phyloP scores from a whole-genome alignment of 2,329 filamentous ascomycete species.

The Aurifilum marmelostoma region DNA sequence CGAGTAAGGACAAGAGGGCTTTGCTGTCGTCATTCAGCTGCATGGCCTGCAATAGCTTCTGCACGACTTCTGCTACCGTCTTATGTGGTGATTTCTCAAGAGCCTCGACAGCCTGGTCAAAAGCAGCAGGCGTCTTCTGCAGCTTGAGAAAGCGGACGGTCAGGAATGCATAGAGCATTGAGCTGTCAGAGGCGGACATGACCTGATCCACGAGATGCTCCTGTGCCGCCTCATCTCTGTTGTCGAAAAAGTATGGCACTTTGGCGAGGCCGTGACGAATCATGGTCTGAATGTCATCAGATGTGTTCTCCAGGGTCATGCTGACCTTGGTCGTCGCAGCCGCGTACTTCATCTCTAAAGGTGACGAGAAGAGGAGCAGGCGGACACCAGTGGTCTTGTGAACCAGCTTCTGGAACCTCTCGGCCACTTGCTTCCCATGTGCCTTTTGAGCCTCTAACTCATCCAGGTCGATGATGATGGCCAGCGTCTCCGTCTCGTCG shows the following conservation, averaged over 20 bases:
- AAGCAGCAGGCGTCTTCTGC: not conserved
- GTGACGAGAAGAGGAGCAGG: conserved; percentile 9
- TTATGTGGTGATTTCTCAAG: not conserved
- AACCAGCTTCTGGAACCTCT: conserved; percentile 9
- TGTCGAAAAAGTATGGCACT: not conserved
- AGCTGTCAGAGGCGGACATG: not conserved
- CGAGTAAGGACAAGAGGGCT: conserved; percentile 4
- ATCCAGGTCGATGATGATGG: conserved; percentile 11
- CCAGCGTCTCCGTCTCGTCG: not conserved
- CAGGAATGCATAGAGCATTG: conserved; percentile 3
- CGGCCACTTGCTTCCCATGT: not conserved
- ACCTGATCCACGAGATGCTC: conserved; percentile 6
- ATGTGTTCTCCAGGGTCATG: not conserved
- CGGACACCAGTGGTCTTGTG: conserved; percentile 5
- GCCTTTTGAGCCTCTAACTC: conserved; percentile 7
- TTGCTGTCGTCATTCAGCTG: not conserved
- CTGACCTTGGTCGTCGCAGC: conserved; percentile 5
- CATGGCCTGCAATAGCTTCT: conserved; percentile 1
- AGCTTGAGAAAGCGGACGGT: conserved; percentile 4
- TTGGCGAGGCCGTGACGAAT: conserved; percentile 5
- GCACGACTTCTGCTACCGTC: not conserved
- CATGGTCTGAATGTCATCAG: conserved; percentile 12
- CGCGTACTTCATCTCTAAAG: not conserved
- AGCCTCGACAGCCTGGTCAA: not conserved
- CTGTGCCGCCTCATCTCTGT: conserved; percentile 8